A percentile compares a stretch with the other conserved stretches of the same genome.
These are phyloP conservation scores for Plasmodium gaboni DNA, from an alignment of 169 alveolate species.

Conservation along the genomic window DNA sequence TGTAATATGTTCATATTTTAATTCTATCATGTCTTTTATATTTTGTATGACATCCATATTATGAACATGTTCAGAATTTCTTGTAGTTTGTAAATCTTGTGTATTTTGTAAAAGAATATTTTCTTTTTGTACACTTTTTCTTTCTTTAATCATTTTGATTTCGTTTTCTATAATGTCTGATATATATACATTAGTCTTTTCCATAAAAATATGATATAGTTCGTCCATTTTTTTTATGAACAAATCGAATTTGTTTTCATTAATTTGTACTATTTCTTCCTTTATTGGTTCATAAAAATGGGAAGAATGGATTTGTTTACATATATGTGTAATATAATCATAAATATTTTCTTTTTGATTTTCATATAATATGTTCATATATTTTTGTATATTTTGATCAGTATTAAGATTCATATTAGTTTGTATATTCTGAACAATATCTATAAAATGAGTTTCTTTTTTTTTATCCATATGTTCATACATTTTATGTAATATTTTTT, in stretches of 20 bases:
- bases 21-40: no score
- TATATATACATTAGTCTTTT: slow-evolving; percentile 2
- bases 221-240: background rate
- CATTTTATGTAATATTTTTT: background rate
- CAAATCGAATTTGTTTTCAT: background rate
- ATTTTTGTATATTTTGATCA: background rate
- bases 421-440: background rate
- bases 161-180: slow-evolving; percentile 7
- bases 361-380: background rate
- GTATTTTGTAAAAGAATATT: no score
- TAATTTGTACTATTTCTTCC: background rate
- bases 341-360: background rate
- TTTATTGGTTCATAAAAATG: slow-evolving; percentile 1
- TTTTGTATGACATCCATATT: no score
- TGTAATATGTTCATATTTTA: no score
- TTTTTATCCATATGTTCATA: background rate
- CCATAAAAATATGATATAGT: background rate
- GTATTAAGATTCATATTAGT: background rate
- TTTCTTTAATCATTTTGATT: slow-evolving; percentile 2
- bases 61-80: no score
- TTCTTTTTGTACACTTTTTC: background rate
- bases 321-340: no score
- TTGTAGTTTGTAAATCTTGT: no score
- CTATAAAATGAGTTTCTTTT: no score
- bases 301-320: background rate